Evolutionary conservation across 2,329 filamentous ascomycete genomes (phyloP).

Genomic region (Alternaria alternata): DNA sequence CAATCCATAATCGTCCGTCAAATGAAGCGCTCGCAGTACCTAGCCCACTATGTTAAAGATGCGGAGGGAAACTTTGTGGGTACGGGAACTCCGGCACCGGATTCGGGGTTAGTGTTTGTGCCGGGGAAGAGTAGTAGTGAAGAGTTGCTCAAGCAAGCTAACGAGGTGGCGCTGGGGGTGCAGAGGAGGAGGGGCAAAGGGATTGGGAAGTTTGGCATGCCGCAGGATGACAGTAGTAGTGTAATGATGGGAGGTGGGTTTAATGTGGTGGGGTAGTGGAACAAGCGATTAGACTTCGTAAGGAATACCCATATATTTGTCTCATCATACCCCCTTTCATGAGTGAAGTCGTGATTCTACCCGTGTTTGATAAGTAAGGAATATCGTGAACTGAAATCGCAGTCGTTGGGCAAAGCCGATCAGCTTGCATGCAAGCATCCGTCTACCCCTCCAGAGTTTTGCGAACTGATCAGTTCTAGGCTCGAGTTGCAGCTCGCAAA

Average conservation of each 20-base stretch:
- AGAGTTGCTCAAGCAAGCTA: slow-evolving; percentile 38
- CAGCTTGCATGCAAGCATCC: not conserved
- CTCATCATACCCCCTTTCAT: not conserved
- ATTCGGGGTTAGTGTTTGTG: slow-evolving; percentile 40
- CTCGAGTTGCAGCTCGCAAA: not conserved
- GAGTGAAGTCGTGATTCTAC: not conserved
- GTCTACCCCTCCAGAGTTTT: not conserved
- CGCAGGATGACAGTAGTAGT: not conserved
- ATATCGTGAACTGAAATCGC: not conserved
- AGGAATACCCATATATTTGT: not conserved
- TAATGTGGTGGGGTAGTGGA: not conserved
- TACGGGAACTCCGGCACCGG: slow-evolving; percentile 30
- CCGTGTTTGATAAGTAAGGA: not conserved
- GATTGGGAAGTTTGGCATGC: slow-evolving; percentile 18
- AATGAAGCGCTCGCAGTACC: slow-evolving; percentile 36
- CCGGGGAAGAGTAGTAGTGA: slow-evolving; percentile 38
- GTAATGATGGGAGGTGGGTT: not conserved
- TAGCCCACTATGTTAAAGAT: slow-evolving; percentile 43
- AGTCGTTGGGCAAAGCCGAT: not conserved
- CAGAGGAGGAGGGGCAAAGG: slow-evolving; percentile 17
- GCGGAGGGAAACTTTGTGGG: slow-evolving; percentile 39
- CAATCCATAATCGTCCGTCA: slow-evolving; percentile 15
- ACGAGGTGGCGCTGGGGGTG: slow-evolving; percentile 36
- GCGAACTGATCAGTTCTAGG: not conserved
- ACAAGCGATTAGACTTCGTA: not conserved